A percentile compares a stretch with the other conserved stretches of the same genome.
Evolutionary conservation across 2,329 filamentous ascomycete genomes (phyloP).

Genomic region (Sarocladium kiliense): DNA sequence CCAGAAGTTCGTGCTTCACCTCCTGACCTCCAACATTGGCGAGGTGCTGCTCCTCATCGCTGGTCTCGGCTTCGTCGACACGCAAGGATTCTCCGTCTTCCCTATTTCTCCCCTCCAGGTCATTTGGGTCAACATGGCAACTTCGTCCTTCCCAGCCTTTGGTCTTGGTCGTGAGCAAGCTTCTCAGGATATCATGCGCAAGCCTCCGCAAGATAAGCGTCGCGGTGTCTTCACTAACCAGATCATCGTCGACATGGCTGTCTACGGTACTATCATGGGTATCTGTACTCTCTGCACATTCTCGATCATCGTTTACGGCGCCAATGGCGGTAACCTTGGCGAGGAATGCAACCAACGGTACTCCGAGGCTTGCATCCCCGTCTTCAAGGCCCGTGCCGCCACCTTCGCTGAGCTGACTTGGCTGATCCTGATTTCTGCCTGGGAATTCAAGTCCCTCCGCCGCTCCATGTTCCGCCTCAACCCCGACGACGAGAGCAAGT

Average conservation of each 20-base stretch:
- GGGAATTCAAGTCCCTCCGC: conserved; percentile 71
- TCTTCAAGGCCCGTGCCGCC: conserved; percentile 66
- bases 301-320: conserved; percentile 57
- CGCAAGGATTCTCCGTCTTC: conserved; percentile 69
- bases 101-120: conserved; percentile 82
- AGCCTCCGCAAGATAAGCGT: conserved; percentile 67
- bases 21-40: conserved; percentile 76
- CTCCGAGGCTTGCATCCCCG: conserved; percentile 49
- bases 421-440: conserved; percentile 68
- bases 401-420: conserved; percentile 71
- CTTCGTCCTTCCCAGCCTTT: conserved; percentile 81
- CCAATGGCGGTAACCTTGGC: conserved; percentile 51
- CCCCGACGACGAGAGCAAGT: conserved; percentile 42
- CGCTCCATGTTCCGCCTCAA: conserved; percentile 67
- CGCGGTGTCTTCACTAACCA: conserved; percentile 73
- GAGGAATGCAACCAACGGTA: conserved; percentile 57
- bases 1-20: conserved; percentile 73
- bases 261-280: conserved; percentile 76
- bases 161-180: conserved; percentile 78
- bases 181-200: conserved; percentile 69
- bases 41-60: conserved; percentile 78
- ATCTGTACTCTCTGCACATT: conserved; percentile 61
- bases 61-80: conserved; percentile 76
- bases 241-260: conserved; percentile 71
- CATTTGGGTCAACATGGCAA: conserved; percentile 91